Conservation (phyloP, 306 rosid species). For the Cucurbita pepo region DNA sequence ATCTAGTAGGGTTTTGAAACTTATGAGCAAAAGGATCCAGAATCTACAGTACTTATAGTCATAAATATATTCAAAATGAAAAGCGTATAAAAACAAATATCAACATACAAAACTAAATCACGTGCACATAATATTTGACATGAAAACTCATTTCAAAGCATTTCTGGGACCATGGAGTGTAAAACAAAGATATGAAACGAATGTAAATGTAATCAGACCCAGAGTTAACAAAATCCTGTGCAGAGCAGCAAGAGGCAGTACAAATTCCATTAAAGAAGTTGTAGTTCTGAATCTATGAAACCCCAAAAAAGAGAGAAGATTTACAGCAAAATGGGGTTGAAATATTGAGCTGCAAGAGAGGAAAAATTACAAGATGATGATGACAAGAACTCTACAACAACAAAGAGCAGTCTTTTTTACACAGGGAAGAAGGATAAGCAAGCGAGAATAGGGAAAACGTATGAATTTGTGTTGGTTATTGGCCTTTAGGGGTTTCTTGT, state of each 20-base stretch:
- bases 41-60: not conserved
- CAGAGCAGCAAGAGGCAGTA: not conserved
- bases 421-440: conserved; percentile 1
- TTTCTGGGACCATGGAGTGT: not conserved
- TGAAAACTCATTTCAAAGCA: not conserved
- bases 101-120: conserved; percentile 3
- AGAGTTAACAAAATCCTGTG: not conserved
- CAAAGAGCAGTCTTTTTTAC: conserved; percentile 29
- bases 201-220: not conserved
- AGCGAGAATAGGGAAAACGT: conserved; percentile 10
- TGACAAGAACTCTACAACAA: conserved; percentile 50
- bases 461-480: conserved; percentile 1
- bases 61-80: not conserved
- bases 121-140: not conserved
- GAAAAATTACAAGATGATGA: conserved; percentile 6
- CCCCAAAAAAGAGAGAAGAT: not conserved
- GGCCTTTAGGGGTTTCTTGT: conserved; percentile 26
- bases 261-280: not conserved
- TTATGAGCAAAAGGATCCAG: not conserved
- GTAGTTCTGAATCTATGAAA: not conserved
- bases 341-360: not conserved
- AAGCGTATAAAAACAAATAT: not conserved
- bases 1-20: not conserved
- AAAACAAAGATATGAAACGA: not conserved
- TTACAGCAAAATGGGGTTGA: not conserved